Conservation (phyloP, 1,284 basidiomycete species). For the Anthracocystis setariae region DNA sequence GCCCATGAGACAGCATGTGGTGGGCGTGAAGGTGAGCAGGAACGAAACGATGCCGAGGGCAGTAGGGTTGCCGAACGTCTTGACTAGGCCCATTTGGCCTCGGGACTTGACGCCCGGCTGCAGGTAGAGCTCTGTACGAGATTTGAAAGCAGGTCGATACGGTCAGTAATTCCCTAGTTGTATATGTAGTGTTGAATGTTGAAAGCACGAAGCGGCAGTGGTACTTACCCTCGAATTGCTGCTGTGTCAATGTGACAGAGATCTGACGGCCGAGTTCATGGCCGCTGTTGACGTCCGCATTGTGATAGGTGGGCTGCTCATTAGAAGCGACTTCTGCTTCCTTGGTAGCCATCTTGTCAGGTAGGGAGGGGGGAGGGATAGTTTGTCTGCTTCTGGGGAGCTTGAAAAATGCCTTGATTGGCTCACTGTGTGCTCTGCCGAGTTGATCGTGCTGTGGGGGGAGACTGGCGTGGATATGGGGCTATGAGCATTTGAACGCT, state of each 20-base stretch:
- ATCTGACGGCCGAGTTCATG: conserved; percentile 51
- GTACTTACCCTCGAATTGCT: conserved; percentile 46
- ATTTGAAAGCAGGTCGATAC: conserved; percentile 2
- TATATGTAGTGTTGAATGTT: no score
- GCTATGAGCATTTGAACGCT: background rate
- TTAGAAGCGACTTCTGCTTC: conserved; percentile 35
- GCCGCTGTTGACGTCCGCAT: conserved; percentile 25
- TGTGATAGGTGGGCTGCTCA: conserved; percentile 39
- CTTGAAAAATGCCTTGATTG: background rate
- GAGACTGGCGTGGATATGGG: background rate
- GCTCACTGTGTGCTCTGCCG: background rate
- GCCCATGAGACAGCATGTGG: conserved; percentile 50
- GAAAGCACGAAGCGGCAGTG: no score
- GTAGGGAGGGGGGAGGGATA: background rate
- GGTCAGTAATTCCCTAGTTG: no score
- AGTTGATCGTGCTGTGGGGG: background rate
- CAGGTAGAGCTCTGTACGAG: conserved; percentile 22
- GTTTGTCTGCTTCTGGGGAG: background rate
- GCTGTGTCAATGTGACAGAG: conserved; percentile 49
- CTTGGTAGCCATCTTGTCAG: conserved; percentile 34
- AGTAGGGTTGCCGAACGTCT: conserved; percentile 54
- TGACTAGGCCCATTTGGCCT: conserved; percentile 36
- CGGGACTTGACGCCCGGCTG: conserved; percentile 44
- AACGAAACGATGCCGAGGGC: conserved; percentile 54
- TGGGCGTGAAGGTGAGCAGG: conserved; percentile 49